phyloP scores from a whole-genome alignment of 164 flowering plant genomes.

The Aristolochia fimbriata region DNA sequence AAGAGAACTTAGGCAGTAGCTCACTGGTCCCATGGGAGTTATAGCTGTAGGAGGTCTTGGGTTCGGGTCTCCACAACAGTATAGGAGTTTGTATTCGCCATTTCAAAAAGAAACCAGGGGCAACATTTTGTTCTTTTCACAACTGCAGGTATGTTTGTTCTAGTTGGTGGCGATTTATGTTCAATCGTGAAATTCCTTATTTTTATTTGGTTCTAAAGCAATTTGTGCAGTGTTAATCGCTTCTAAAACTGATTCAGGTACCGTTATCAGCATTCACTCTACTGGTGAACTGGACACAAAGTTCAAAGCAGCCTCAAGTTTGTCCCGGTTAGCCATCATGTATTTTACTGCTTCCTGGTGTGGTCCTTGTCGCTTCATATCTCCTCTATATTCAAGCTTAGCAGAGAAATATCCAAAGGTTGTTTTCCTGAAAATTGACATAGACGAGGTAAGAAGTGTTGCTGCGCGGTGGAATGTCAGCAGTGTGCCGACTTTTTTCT shows the following conservation, averaged over 20 bases:
- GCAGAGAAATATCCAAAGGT: constrained; percentile 47
- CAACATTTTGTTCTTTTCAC: too few relatives aligned
- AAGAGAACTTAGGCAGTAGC: too few relatives aligned
- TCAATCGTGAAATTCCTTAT: too few relatives aligned
- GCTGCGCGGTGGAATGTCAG: constrained; percentile 53
- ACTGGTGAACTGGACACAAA: constrained; percentile 41
- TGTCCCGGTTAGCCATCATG: constrained; percentile 41
- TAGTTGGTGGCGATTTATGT: too few relatives aligned
- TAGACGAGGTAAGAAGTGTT: constrained; percentile 53
- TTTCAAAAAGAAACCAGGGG: too few relatives aligned
- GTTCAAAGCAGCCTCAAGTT: constrained; percentile 38
- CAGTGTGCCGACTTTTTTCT: constrained; percentile 58
- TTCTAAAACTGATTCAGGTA: constrained; percentile 24
- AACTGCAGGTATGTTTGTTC: too few relatives aligned
- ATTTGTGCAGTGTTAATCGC: too few relatives aligned
- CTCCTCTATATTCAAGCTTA: constrained; percentile 44
- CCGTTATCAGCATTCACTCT: constrained; percentile 48
- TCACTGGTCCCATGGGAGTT: too few relatives aligned
- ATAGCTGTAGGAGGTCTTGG: too few relatives aligned
- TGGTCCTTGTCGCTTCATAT: constrained; percentile 65
- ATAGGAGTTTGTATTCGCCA: too few relatives aligned
- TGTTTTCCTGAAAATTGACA: constrained; percentile 61
- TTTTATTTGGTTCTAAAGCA: too few relatives aligned
- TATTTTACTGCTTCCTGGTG: constrained; percentile 88
- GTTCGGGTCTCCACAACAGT: too few relatives aligned